phyloP scores from a whole-genome alignment of 257 asterid species.

The Osmanthus fragrans region DNA sequence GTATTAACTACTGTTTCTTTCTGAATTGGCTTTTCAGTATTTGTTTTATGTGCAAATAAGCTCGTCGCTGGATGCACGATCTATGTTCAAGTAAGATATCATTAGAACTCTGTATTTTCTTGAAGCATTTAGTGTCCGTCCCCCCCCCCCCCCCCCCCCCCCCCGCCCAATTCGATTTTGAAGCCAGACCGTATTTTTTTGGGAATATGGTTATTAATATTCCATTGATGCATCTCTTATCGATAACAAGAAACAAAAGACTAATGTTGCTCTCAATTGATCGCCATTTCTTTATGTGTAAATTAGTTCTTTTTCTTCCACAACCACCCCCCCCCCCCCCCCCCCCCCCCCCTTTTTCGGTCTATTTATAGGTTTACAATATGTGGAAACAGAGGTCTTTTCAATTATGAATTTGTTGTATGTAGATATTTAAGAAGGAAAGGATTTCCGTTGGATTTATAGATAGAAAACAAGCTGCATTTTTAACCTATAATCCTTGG shows the following conservation, averaged over 20 bases:
- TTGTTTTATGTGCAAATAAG: conserved; percentile 26
- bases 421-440: not conserved
- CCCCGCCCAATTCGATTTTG: not conserved
- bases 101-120: conserved; percentile 5
- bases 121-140: not conserved
- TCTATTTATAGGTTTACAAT: not conserved
- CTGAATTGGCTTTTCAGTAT: conserved; percentile 38
- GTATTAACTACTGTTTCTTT: conserved; percentile 20
- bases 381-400: not conserved
- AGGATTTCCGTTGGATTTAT: not conserved
- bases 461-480: not conserved
- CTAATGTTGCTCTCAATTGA: not conserved
- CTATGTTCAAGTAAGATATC: conserved; percentile 79
- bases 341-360: too few species aligned
- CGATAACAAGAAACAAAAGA: not conserved
- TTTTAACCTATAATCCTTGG: not conserved
- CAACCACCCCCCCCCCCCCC: too few species aligned
- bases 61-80: conserved; percentile 46
- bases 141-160: too few species aligned
- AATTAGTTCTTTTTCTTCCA: not conserved
- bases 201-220: not conserved
- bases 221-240: conserved; percentile 9
- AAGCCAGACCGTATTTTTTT: not conserved
- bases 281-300: not conserved
- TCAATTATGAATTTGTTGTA: not conserved